Evolutionary conservation across 768 basidiomycete genomes (phyloP).

Genomic region (Cubamyces lactineus): DNA sequence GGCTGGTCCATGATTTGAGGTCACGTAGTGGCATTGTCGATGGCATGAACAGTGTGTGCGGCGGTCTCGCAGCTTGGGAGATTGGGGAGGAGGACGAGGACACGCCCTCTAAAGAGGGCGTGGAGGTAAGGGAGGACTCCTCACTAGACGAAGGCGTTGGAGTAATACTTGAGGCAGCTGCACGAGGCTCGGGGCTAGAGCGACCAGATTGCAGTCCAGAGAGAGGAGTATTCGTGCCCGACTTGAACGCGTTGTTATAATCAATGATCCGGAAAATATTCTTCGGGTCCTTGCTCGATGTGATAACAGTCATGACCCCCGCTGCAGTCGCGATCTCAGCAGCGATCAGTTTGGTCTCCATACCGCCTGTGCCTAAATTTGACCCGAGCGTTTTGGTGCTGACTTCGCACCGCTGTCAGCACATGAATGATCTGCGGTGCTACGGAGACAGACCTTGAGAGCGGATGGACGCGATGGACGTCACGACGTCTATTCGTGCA

Average conservation of each 20-base stretch:
- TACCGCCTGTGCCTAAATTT: slow-evolving; percentile 94
- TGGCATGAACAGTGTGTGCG: slow-evolving; percentile 88
- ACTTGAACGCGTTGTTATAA: slow-evolving; percentile 57
- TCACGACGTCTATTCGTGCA: slow-evolving; percentile 77
- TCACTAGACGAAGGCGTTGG: slow-evolving; percentile 16
- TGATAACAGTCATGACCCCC: slow-evolving; percentile 90
- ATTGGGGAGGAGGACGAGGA: slow-evolving; percentile 9
- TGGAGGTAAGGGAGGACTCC: slow-evolving; percentile 12
- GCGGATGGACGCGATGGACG: slow-evolving; percentile 81
- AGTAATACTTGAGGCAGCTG: slow-evolving; percentile 7
- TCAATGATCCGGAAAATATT: slow-evolving; percentile 83
- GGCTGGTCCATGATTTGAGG: slow-evolving; percentile 96
- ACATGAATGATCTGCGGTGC: background rate
- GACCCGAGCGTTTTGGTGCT: slow-evolving; percentile 93
- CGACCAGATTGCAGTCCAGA: slow-evolving; percentile 34
- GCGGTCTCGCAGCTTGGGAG: slow-evolving; percentile 45
- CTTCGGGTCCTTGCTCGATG: slow-evolving; percentile 77
- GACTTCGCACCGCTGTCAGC: slow-evolving; percentile 49
- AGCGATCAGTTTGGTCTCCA: slow-evolving; percentile 99
- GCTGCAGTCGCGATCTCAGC: slow-evolving; percentile 97
- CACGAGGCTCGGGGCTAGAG: slow-evolving; percentile 22
- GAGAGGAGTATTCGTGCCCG: slow-evolving; percentile 41
- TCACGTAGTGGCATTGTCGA: slow-evolving; percentile 74
- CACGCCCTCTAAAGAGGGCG: slow-evolving; percentile 14
- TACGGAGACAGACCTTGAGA: slow-evolving; percentile 60